These are phyloP conservation scores for Plantago elongata DNA, from an alignment of 257 asterid genomes.

Conservation along the genomic window DNA sequence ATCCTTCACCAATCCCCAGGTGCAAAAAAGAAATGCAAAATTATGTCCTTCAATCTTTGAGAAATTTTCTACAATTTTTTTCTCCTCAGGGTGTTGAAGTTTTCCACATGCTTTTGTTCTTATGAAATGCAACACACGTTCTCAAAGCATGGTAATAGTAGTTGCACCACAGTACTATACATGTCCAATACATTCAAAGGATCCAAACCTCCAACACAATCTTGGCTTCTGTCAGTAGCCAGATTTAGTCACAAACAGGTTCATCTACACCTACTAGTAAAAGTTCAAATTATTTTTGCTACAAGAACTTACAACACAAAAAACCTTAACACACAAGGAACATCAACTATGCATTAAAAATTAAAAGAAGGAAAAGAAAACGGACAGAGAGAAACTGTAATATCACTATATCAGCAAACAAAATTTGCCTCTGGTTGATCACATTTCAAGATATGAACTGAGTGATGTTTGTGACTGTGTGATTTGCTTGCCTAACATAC, in stretches of 20 bases:
- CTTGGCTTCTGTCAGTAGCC: not conserved
- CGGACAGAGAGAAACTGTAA: no score
- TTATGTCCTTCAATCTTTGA: not conserved
- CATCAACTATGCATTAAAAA: no score
- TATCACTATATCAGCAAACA: no score
- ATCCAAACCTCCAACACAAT: constrained; percentile 9
- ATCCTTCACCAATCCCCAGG: not conserved
- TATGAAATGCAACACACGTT: constrained; percentile 9
- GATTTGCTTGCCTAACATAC: no score
- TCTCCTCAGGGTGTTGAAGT: not conserved
- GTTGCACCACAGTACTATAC: not conserved
- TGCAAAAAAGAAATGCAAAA: not conserved
- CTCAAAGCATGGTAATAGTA: constrained; percentile 4
- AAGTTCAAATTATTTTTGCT: not conserved
- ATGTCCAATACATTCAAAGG: constrained; percentile 7
- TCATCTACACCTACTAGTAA: not conserved
- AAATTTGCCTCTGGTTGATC: no score
- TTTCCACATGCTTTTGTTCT: constrained; percentile 10
- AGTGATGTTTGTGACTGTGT: no score
- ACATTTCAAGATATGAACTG: no score
- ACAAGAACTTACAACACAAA: no score
- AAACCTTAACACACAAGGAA: no score
- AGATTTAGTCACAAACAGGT: not conserved
- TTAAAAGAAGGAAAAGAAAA: no score
- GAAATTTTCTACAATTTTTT: not conserved